These are phyloP conservation scores for Aspergillus texensis DNA, from an alignment of 2,329 filamentous ascomycete genomes.

Conservation along the genomic window DNA sequence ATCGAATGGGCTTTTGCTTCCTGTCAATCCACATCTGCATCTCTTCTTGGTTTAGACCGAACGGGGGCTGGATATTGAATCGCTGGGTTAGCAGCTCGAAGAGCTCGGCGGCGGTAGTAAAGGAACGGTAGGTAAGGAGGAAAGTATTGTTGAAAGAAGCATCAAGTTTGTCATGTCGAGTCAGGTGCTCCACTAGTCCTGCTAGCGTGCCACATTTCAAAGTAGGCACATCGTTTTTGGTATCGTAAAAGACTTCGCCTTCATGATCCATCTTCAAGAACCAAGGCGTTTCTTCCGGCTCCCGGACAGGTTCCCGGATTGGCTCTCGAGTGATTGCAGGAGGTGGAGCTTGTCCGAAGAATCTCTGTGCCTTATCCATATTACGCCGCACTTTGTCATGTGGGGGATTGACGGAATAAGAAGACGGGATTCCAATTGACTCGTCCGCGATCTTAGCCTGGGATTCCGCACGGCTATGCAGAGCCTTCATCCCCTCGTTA, in stretches of 20 bases:
- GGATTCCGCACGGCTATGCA: constrained; percentile 36
- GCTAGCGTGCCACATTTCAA: constrained; percentile 88
- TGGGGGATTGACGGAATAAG: constrained; percentile 42
- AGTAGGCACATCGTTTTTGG: constrained; percentile 72
- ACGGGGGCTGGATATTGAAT: constrained; percentile 89
- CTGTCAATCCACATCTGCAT: constrained; percentile 87
- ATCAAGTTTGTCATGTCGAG: constrained; percentile 92
- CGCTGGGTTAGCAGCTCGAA: constrained; percentile 91
- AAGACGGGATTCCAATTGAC: constrained; percentile 49
- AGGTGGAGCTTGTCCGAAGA: constrained; percentile 51
- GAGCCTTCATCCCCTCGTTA: constrained; percentile 25
- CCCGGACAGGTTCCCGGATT: constrained; percentile 47
- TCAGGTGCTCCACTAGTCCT: constrained; percentile 91
- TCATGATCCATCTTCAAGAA: constrained; percentile 87
- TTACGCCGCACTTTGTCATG: constrained; percentile 45
- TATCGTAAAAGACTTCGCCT: constrained; percentile 85
- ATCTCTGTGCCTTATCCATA: constrained; percentile 51
- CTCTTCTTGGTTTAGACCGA: constrained; percentile 73
- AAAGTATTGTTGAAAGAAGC: constrained; percentile 98
- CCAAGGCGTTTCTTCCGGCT: constrained; percentile 76
- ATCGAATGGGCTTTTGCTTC: constrained; percentile 94
- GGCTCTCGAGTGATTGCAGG: constrained; percentile 41
- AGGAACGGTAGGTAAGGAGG: constrained; percentile 92
- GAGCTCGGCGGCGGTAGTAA: constrained; percentile 85
- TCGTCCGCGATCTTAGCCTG: constrained; percentile 40